Conservation (phyloP, 176 grass and related monocot genomes). For the Phoenix roebelenii region DNA sequence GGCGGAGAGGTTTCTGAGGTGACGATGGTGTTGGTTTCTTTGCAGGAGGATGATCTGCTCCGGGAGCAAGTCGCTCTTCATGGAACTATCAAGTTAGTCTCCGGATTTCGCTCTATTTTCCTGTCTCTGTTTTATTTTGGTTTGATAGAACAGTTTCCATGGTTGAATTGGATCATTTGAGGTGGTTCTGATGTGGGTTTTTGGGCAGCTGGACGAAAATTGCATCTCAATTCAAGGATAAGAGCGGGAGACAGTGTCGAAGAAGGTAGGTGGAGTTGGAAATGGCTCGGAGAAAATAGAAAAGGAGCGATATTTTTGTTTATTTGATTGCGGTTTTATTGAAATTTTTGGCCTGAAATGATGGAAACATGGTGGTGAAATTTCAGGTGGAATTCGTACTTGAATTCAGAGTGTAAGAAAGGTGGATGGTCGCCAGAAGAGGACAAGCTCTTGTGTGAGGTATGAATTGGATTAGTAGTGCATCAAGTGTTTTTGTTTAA, state of each 20-base stretch:
- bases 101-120: neutral
- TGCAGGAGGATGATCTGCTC: constrained; percentile 79
- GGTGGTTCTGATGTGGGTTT: neutral
- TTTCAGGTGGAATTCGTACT: constrained; percentile 85
- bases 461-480: constrained; percentile 32
- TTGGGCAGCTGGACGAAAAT: constrained; percentile 67
- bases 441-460: constrained; percentile 86
- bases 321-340: neutral
- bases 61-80: constrained; percentile 66
- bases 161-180: too few relatives aligned
- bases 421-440: constrained; percentile 92
- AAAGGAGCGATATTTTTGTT: neutral
- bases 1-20: constrained; percentile 12
- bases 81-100: constrained; percentile 73
- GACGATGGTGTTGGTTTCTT: constrained; percentile 16
- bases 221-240: constrained; percentile 82
- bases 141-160: too few relatives aligned
- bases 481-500: neutral
- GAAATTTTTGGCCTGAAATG: neutral
- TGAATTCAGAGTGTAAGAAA: constrained; percentile 99
- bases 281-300: neutral
- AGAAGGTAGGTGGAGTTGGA: constrained; percentile 45
- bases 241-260: constrained; percentile 85
- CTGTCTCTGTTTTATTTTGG: neutral
- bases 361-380: neutral